These are phyloP conservation scores for Phanerochaete sordida DNA, from an alignment of 768 basidiomycete genomes.

Conservation along the genomic window DNA sequence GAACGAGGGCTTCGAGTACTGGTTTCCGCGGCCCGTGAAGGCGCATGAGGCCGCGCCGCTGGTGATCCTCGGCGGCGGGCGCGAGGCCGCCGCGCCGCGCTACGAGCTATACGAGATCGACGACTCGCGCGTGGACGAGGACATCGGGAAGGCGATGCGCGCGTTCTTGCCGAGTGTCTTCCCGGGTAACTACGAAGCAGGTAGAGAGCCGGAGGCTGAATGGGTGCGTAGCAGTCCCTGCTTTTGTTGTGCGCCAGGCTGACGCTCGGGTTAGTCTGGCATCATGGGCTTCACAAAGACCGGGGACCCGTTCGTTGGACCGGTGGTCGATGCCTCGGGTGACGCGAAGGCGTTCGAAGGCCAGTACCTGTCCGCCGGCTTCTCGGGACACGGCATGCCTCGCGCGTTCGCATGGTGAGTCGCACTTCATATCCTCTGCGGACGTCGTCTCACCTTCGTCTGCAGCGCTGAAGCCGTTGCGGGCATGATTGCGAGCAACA, in stretches of 20 bases:
- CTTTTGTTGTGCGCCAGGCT: background rate
- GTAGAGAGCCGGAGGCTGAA: slow-evolving; percentile 66
- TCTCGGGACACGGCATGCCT: slow-evolving; percentile 79
- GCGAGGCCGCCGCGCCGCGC: slow-evolving; percentile 38
- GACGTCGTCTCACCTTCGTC: background rate
- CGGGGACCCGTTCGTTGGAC: slow-evolving; percentile 69
- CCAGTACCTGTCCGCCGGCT: slow-evolving; percentile 73
- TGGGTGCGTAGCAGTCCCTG: slow-evolving; percentile 52
- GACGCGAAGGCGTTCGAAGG: slow-evolving; percentile 37
- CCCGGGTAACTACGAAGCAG: slow-evolving; percentile 46
- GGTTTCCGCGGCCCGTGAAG: slow-evolving; percentile 67
- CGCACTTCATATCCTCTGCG: too few species aligned
- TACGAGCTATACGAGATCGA: slow-evolving; percentile 55
- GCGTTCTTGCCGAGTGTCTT: slow-evolving; percentile 58
- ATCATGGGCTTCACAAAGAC: slow-evolving; percentile 74
- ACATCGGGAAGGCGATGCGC: slow-evolving; percentile 48
- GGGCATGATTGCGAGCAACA: slow-evolving; percentile 52
- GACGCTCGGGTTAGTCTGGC: slow-evolving; percentile 53
- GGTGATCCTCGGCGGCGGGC: slow-evolving; percentile 71
- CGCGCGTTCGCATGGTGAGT: slow-evolving; percentile 66
- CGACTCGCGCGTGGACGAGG: slow-evolving; percentile 51
- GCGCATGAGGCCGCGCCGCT: slow-evolving; percentile 39
- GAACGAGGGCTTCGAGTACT: slow-evolving; percentile 62
- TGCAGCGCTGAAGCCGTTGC: slow-evolving; percentile 59
- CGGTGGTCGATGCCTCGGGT: slow-evolving; percentile 36